phyloP scores from a whole-genome alignment of 2,329 filamentous ascomycete genomes.

The Botryosphaeria dothidea region DNA sequence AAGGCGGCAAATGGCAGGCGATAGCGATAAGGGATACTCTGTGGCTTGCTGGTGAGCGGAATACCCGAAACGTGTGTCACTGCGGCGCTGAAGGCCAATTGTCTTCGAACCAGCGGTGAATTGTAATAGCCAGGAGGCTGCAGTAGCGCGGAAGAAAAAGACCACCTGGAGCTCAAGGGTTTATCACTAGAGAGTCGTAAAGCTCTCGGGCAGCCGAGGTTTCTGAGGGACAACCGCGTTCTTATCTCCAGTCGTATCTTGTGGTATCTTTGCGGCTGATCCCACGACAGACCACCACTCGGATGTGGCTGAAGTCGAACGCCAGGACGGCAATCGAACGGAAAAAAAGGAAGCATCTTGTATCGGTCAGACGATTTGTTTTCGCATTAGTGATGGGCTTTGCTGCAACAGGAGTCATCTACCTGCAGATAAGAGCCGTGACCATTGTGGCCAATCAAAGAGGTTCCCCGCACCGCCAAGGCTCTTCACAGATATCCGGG shows the following conservation, averaged over 20 bases:
- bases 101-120: background rate
- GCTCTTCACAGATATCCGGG: constrained; percentile 1
- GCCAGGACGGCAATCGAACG: background rate
- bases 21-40: constrained; percentile 11
- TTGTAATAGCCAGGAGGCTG: background rate
- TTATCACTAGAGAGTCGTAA: background rate
- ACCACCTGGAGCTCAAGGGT: background rate
- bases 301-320: background rate
- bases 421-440: constrained; percentile 10
- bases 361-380: background rate
- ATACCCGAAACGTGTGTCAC: background rate
- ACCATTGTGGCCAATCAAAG: constrained; percentile 3
- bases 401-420: background rate
- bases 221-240: background rate
- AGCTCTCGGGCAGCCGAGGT: background rate
- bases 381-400: background rate
- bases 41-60: background rate
- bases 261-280: background rate
- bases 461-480: background rate
- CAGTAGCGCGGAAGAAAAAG: too few species aligned
- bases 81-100: background rate
- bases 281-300: background rate
- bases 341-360: background rate
- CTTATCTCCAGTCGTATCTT: background rate
- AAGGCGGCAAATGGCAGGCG: background rate